A percentile compares a stretch with the other conserved stretches of the same genome.
These are phyloP conservation scores for Atkinsonella hypoxylon DNA, from an alignment of 2,329 filamentous ascomycete species.

Conservation along the genomic window DNA sequence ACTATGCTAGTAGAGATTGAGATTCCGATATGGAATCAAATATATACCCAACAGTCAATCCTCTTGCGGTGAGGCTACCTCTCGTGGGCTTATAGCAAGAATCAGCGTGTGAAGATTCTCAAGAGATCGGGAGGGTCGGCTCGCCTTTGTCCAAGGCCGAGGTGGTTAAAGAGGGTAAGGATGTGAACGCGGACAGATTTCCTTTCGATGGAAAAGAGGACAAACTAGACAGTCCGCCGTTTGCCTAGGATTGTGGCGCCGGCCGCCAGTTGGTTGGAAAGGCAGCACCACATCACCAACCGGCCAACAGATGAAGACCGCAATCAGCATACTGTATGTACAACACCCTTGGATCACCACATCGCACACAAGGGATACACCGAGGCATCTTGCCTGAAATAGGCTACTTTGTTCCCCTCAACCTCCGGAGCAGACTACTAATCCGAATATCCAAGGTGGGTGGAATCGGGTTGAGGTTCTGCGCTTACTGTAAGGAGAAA, in stretches of 20 bases:
- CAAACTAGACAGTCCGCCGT: neutral
- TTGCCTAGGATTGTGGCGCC: neutral
- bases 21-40: neutral
- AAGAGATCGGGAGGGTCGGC: too few species aligned
- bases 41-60: neutral
- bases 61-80: neutral
- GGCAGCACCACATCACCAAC: neutral
- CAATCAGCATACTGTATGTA: too few species aligned
- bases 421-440: neutral
- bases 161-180: conserved; percentile 64
- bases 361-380: too few species aligned
- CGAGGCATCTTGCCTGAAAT: neutral
- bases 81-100: neutral
- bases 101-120: too few species aligned
- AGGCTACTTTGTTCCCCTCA: neutral
- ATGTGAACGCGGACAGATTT: conserved; percentile 51
- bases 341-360: too few species aligned
- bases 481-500: too few species aligned
- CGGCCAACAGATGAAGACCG: neutral
- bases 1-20: neutral
- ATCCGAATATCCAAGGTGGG: neutral
- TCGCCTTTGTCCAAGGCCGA: conserved; percentile 78
- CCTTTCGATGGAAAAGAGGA: neutral
- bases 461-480: neutral
- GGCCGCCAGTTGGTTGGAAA: neutral